Evolutionary conservation across 2,329 filamentous ascomycete species (phyloP), one percentile per base, ranked within the genome.

Genomic region (Fusarium brachygibbosum): DNA sequence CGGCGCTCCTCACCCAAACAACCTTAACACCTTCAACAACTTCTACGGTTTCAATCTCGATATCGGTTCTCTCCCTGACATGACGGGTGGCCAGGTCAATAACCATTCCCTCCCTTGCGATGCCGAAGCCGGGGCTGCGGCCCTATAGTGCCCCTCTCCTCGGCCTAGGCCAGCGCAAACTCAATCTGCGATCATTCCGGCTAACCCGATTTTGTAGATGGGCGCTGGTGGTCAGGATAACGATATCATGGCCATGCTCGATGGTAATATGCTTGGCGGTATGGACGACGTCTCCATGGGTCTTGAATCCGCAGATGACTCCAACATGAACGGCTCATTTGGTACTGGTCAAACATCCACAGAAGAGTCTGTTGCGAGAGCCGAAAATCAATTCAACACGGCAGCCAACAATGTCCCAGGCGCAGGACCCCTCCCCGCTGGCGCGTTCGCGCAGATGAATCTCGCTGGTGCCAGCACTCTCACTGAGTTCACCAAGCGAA

Each of bases 401-500:
- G 75, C 74, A 3, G 73, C 75, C 49, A 79, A 79, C 63, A 79
- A 79, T 41, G 76, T 82, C 10, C 80, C 82, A 37, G 82, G 82
- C 60, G 80, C 79, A 17, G 80, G 81, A 28, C 81, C 82, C n/a
- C 63, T 80, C 32, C 82, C 83, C 16, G 79, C 80, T 23, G 76
- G 79, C 32, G 76, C 77, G 53, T 80, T 82, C 60, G 71, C 75
- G 52, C 76, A 79, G 49, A 70, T 74, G 65, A 72, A 72, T 65
- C 62, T 78, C 25, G 75, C 78, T 25, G 77, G 76, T 64, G 78
- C 78, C 56, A 85, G 78, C 74, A 84, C 83, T 17, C 74, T 88
- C 67, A 87, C 85, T 63, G 86, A 88, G 75, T 88, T 88, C 65
- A 88, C 86, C 44, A 88, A 88, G 78, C 80, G 86, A 72, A 82